Conservation (phyloP, 106 monocot genomes). For the Acorus calamus region DNA sequence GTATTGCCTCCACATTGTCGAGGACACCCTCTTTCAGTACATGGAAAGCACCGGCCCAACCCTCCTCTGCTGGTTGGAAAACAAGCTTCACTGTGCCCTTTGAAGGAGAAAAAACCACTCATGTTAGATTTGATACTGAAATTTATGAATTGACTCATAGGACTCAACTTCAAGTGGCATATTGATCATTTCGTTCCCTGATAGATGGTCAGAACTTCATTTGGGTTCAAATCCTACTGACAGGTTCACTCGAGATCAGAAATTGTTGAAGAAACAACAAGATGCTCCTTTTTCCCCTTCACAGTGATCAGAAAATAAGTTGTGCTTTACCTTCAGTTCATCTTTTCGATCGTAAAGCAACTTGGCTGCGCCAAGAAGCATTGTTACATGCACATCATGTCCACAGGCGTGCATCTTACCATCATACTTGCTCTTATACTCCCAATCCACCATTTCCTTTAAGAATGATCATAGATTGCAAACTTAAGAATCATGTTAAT, state of each 20-base stretch:
- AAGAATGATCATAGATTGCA: neutral
- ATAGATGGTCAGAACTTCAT: too few relatives aligned
- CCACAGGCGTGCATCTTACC: constrained; percentile 97
- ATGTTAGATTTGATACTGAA: neutral
- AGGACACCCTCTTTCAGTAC: constrained; percentile 43
- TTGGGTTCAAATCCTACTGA: too few relatives aligned
- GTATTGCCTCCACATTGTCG: constrained; percentile 35
- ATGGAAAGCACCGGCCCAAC: constrained; percentile 42
- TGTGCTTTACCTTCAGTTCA: constrained; percentile 41
- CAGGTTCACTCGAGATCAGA: too few relatives aligned
- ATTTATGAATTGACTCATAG: too few relatives aligned
- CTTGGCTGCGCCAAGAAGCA: constrained; percentile 87
- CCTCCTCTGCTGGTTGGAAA: constrained; percentile 69
- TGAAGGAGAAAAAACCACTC: neutral
- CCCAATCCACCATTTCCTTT: constrained; percentile 77
- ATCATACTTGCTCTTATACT: constrained; percentile 65
- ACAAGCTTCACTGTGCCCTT: constrained; percentile 59
- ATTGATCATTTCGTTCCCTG: too few relatives aligned
- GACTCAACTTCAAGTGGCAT: too few relatives aligned
- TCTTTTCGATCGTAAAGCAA: constrained; percentile 56
- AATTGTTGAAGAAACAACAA: too few relatives aligned
- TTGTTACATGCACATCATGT: constrained; percentile 87
- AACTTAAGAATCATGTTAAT: too few relatives aligned
- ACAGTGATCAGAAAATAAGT: neutral
- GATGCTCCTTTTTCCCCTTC: too few relatives aligned